A percentile compares a stretch with the other conserved stretches of the same genome.
Evolutionary conservation across 345 rosid species (phyloP).

Genomic region (Lepidium aucheri): DNA sequence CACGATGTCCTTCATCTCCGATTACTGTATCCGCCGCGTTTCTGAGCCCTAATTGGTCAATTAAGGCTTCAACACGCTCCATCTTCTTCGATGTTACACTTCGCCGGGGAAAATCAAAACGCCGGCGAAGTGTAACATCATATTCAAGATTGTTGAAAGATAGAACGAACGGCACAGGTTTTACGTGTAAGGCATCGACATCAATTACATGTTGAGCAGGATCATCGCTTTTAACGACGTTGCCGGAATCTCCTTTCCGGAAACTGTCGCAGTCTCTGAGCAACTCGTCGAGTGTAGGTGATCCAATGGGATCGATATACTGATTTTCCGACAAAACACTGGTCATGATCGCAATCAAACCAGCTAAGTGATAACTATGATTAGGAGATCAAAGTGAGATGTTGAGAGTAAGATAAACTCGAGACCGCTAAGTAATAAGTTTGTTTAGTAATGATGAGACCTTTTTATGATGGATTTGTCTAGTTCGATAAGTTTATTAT

Average conservation of each 20-base stretch:
- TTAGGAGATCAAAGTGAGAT: no score
- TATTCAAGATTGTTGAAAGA: slow-evolving; percentile 67
- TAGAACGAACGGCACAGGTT: slow-evolving; percentile 52
- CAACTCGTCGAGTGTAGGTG: slow-evolving; percentile 14
- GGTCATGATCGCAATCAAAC: neutral
- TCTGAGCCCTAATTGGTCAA: slow-evolving; percentile 77
- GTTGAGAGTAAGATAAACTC: no score
- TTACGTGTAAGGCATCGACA: slow-evolving; percentile 1
- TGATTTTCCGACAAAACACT: neutral
- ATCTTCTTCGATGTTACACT: slow-evolving; percentile 21
- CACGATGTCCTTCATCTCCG: slow-evolving; percentile 96
- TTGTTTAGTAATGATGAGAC: neutral
- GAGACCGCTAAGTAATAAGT: no score
- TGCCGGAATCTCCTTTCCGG: slow-evolving; percentile 4
- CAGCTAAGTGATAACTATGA: neutral
- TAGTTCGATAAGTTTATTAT: no score
- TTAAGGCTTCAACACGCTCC: slow-evolving; percentile 65
- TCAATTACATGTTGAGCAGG: neutral
- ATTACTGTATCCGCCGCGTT: slow-evolving; percentile 77
- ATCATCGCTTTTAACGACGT: slow-evolving; percentile 1
- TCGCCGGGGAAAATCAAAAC: slow-evolving; percentile 1
- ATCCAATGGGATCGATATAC: neutral
- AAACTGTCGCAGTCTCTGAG: slow-evolving; percentile 21
- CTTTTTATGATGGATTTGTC: neutral
- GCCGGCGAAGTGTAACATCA: slow-evolving; percentile 46